These are phyloP conservation scores for Datisca glomerata DNA, from an alignment of 306 rosid species.

Conservation along the genomic window DNA sequence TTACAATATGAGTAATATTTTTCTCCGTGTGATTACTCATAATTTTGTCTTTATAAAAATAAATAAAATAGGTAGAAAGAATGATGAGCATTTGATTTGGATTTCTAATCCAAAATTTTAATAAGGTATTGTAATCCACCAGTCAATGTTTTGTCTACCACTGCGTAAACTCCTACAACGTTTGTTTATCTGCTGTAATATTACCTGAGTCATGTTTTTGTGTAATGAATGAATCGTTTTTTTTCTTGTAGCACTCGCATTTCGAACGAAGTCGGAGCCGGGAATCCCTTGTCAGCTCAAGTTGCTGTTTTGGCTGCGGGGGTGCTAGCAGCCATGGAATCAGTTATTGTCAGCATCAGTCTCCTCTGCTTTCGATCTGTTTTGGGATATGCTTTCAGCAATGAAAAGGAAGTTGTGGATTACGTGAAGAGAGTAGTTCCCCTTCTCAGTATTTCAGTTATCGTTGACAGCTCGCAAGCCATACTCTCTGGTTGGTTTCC, in stretches of 20 bases:
- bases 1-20: too few relatives aligned
- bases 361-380: slow-evolving; percentile 34
- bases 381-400: slow-evolving; percentile 53
- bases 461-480: slow-evolving; percentile 54
- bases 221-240: background rate
- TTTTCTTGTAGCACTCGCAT: slow-evolving; percentile 39
- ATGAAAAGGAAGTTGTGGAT: slow-evolving; percentile 49
- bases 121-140: too few relatives aligned
- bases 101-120: too few relatives aligned
- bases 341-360: slow-evolving; percentile 20
- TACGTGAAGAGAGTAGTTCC: slow-evolving; percentile 59
- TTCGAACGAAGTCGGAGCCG: slow-evolving; percentile 71
- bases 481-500: slow-evolving; percentile 36
- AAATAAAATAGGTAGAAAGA: too few relatives aligned
- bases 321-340: slow-evolving; percentile 25
- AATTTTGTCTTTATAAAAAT: too few relatives aligned
- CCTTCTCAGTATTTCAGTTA: slow-evolving; percentile 32
- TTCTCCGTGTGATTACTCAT: too few relatives aligned
- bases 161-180: too few relatives aligned
- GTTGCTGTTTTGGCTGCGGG: slow-evolving; percentile 30
- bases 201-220: too few relatives aligned
- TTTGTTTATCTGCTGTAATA: too few relatives aligned
- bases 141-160: too few relatives aligned
- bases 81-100: too few relatives aligned
- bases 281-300: slow-evolving; percentile 39